These are phyloP conservation scores for Prunus davidiana DNA, from an alignment of 306 rosid genomes.

Conservation along the genomic window DNA sequence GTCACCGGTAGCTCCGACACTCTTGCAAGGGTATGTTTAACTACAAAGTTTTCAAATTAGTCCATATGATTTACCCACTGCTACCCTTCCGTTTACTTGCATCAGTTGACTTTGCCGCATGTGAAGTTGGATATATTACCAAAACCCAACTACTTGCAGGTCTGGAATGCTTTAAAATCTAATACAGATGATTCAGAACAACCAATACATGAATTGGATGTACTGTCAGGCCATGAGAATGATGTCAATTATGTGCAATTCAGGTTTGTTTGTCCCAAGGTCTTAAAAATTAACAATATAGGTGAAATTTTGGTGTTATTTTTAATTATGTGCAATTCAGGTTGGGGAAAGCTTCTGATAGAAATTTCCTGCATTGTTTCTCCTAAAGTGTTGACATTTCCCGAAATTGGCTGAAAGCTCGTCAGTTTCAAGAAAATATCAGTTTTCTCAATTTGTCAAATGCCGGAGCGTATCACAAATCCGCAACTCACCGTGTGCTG, in stretches of 20 bases:
- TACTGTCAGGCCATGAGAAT: conserved; percentile 84
- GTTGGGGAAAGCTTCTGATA: background rate
- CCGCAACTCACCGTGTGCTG: background rate
- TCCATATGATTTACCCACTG: conserved; percentile 19
- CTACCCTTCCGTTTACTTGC: conserved; percentile 22
- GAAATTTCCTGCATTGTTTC: background rate
- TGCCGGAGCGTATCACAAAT: background rate
- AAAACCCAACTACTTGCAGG: conserved; percentile 49
- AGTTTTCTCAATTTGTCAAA: background rate
- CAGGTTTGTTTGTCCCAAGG: conserved; percentile 50
- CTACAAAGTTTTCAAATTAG: conserved; percentile 19
- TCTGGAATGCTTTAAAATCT: conserved; percentile 75
- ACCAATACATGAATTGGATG: conserved; percentile 75
- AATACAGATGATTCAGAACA: conserved; percentile 51
- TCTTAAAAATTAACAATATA: background rate
- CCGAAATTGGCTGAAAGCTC: background rate
- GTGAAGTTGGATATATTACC: conserved; percentile 30
- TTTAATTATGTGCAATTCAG: background rate
- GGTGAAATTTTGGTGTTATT: background rate
- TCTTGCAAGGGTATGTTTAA: conserved; percentile 66
- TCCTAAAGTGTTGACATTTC: background rate
- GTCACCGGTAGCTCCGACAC: conserved; percentile 95
- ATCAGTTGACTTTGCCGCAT: conserved; percentile 14
- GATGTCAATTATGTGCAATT: conserved; percentile 92
- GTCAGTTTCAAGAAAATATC: background rate